A percentile compares a stretch with the other conserved stretches of the same genome.
phyloP scores from a whole-genome alignment of 495 filamentous ascomycete genomes.

The Podospora pseudoanserina region DNA sequence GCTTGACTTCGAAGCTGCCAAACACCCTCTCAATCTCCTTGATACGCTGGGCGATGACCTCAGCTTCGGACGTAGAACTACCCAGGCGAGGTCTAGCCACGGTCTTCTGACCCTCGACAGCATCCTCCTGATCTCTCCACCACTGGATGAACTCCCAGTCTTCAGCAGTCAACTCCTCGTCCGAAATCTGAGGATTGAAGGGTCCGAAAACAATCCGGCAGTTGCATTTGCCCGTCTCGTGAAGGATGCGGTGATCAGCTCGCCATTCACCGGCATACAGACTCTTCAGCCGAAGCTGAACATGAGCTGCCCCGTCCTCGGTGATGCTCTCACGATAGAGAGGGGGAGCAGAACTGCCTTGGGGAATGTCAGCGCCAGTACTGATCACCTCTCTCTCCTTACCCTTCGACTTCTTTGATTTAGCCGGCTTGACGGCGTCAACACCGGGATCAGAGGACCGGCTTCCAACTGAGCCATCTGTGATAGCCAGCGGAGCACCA shows the following conservation, averaged over 20 bases:
- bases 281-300: conserved; percentile 33
- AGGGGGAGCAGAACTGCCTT: conserved; percentile 20
- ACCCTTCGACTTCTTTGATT: neutral
- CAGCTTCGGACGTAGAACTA: neutral
- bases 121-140: conserved; percentile 14
- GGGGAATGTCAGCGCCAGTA: neutral
- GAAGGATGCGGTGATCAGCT: conserved; percentile 36
- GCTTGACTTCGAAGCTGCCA: conserved; percentile 12
- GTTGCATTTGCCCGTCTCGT: conserved; percentile 31
- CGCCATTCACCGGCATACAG: conserved; percentile 43
- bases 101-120: neutral
- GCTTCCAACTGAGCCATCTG: neutral
- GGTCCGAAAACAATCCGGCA: conserved; percentile 32
- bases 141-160: conserved; percentile 14
- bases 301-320: conserved; percentile 12
- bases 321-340: conserved; percentile 24
- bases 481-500: neutral
- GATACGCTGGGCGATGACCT: conserved; percentile 13
- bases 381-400: neutral
- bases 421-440: neutral
- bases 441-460: neutral
- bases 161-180: conserved; percentile 14
- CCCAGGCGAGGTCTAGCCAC: neutral
- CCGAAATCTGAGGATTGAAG: conserved; percentile 20
- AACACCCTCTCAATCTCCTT: conserved; percentile 19